A percentile compares a stretch with the other conserved stretches of the same genome.
These are phyloP conservation scores for Epichloe hybrida DNA, from an alignment of 2,329 filamentous ascomycete genomes.

Conservation along the genomic window DNA sequence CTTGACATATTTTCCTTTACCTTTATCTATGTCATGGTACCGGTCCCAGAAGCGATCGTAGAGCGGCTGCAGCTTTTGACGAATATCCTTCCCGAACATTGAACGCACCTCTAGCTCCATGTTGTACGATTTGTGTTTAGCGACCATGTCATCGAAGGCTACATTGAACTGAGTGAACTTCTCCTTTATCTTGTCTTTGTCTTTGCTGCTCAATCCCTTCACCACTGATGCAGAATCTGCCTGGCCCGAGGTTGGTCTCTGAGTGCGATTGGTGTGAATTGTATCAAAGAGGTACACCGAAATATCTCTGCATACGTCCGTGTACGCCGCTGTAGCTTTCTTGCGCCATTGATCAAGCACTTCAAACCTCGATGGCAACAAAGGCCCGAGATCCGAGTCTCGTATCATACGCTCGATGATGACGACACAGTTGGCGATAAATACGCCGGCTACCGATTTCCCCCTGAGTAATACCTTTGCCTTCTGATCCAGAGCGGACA, in stretches of 20 bases:
- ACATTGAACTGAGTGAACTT: conserved; percentile 90
- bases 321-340: conserved; percentile 67
- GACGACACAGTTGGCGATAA: conserved; percentile 76
- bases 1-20: conserved; percentile 95
- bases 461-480: conserved; percentile 59
- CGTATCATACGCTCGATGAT: conserved; percentile 76
- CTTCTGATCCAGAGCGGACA: conserved; percentile 63
- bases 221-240: conserved; percentile 73
- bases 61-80: conserved; percentile 82
- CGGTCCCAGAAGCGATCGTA: conserved; percentile 94
- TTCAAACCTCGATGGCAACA: conserved; percentile 53
- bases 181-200: conserved; percentile 91
- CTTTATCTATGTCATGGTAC: conserved; percentile 95
- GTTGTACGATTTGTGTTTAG: conserved; percentile 65
- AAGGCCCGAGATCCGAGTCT: conserved; percentile 60
- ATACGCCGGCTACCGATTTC: conserved; percentile 72
- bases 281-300: conserved; percentile 78
- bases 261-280: conserved; percentile 69
- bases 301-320: conserved; percentile 78
- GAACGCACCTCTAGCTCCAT: conserved; percentile 87
- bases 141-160: conserved; percentile 78
- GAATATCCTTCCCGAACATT: conserved; percentile 70
- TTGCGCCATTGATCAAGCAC: conserved; percentile 77
- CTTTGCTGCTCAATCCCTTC: conserved; percentile 73
- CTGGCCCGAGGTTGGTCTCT: conserved; percentile 59